Evolutionary conservation across 2,329 filamentous ascomycete species (phyloP), one percentile per base, ranked within the genome.

Genomic region (Stemphylium lycopersici): DNA sequence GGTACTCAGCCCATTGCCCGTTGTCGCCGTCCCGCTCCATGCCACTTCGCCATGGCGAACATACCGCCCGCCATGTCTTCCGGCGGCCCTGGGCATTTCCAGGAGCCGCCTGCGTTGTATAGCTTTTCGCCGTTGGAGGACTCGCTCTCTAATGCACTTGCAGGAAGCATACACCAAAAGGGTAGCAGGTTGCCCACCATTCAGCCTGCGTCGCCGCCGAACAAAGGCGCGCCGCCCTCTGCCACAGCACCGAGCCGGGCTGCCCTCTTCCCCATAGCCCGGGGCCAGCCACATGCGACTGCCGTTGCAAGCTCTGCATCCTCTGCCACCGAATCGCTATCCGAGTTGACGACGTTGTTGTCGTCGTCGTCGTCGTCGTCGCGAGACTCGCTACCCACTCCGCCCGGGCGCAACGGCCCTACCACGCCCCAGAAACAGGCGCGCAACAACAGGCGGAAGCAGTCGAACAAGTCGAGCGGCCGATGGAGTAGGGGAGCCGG

Each of bases 321-420:
- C 45, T 67, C 67, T 13, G 57, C 63, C 40, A 54, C 60, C 54
- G 61, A 69, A 50, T 61, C 65, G 8, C 36, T 53, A 29, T 65
- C 65, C 58, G 69, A 68, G 63, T 48, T 70, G 67, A 70, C 69
- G n/a, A n/a, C n/a, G n/a, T n/a, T n/a, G n/a, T n/a, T n/a, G n/a
- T n/a, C n/a, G 42, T 68, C 68, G 51, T 65, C 65, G 37, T 69
- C 67, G 55, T 69, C 65, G 37, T 69, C 67, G 54, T 69, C 68
- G 41, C 63, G 67, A 58, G 66, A 65, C 52, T 69, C 68, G 51
- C 64, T 65, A 52, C 67, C 66, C 43, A 52, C 62, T 44, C 63
- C 65, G 46, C 62, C 55, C 32, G 55, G 53, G 60, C 63, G 61
- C 56, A 62, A 56, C 58, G 57, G 56, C 40, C 52, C 61, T 29